Percentiles rank a stretch among this genome's conserved stretches.
Evolutionary conservation across 345 rosid genomes (phyloP).

Genomic region (Durio zibethinus): DNA sequence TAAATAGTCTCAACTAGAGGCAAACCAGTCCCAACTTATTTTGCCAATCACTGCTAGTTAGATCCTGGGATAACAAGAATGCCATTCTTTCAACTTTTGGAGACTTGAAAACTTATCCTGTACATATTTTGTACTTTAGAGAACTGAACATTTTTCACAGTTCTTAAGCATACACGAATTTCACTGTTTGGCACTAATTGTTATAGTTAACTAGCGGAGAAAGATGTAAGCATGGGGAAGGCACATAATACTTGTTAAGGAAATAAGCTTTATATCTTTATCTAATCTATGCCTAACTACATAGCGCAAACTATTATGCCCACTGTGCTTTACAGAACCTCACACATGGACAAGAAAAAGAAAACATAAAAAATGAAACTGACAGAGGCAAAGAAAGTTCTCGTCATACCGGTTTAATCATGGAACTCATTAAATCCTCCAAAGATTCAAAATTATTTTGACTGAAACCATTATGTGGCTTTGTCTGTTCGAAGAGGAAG

Average conservation of each 20-base stretch:
- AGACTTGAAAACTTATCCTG: neutral
- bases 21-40: neutral
- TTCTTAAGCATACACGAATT: neutral
- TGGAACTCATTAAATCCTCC: constrained; percentile 64
- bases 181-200: neutral
- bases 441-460: constrained; percentile 50
- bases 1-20: neutral
- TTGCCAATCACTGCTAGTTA: neutral
- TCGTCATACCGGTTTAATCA: constrained; percentile 60
- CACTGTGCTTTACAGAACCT: neutral
- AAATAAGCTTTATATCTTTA: too few species aligned
- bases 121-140: neutral
- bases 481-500: constrained; percentile 38
- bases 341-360: constrained; percentile 9
- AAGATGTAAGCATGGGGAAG: neutral
- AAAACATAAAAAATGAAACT: neutral
- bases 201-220: neutral
- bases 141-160: neutral
- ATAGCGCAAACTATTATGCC: neutral
- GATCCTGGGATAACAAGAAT: neutral
- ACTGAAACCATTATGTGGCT: constrained; percentile 42
- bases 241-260: neutral
- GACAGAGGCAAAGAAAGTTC: constrained; percentile 3
- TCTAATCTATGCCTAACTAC: neutral
- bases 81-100: neutral